Evolutionary conservation across 345 rosid species (phyloP).

Genomic region (Corchorus capsularis): DNA sequence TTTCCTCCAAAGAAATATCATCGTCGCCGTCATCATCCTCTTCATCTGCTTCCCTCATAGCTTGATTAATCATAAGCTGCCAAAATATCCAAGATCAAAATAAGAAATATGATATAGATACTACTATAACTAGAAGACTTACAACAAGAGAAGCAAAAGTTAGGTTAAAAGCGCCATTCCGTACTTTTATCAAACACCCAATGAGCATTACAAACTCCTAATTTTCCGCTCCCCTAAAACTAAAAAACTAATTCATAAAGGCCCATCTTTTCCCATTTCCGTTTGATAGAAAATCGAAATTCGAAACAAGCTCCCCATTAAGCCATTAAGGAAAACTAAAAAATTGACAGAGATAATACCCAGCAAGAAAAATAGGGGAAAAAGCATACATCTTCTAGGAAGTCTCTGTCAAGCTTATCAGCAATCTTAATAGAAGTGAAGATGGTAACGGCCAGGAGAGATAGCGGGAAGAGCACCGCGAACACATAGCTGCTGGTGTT

Average conservation of each 20-base stretch:
- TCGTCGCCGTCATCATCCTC: constrained; percentile 31
- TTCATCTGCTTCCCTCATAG: constrained; percentile 55
- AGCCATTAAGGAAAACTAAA: background rate
- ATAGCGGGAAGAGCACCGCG: constrained; percentile 67
- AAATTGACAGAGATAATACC: background rate
- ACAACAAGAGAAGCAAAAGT: background rate
- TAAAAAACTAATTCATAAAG: background rate
- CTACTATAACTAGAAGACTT: background rate
- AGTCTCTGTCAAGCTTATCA: constrained; percentile 70
- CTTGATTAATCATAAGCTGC: constrained; percentile 67
- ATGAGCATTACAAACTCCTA: background rate
- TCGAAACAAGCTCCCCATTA: background rate
- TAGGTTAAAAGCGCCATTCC: background rate
- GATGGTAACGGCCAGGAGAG: constrained; percentile 69
- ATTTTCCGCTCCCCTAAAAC: background rate
- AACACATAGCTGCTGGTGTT: constrained; percentile 57
- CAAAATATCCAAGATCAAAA: background rate
- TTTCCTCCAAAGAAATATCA: constrained; percentile 40
- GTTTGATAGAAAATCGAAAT: background rate
- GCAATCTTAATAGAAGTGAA: constrained; percentile 63
- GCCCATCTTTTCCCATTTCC: background rate
- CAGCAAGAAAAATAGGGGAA: background rate
- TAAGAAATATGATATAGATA: background rate
- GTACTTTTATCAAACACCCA: constrained; percentile 18
- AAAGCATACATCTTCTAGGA: constrained; percentile 64